phyloP scores from a whole-genome alignment of 257 asterid genomes.

The Petunia secreta region DNA sequence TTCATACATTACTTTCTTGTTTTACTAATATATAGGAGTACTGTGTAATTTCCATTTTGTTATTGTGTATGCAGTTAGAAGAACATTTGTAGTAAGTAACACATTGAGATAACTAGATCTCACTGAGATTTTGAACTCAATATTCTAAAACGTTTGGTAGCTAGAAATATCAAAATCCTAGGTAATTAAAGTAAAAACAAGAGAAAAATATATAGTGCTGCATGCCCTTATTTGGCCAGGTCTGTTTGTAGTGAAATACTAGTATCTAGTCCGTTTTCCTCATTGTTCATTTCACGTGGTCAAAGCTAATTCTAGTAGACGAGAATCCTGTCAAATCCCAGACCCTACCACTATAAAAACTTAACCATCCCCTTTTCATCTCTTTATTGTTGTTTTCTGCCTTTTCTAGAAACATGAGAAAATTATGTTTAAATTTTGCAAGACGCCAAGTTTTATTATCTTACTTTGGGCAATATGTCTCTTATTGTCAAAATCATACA shows the following conservation, averaged over 20 bases:
- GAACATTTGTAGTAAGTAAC: too few relatives aligned
- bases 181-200: too few relatives aligned
- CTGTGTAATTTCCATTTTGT: too few relatives aligned
- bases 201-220: background rate
- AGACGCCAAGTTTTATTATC: background rate
- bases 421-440: background rate
- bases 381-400: background rate
- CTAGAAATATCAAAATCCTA: too few relatives aligned
- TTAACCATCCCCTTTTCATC: background rate
- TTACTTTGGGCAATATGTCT: background rate
- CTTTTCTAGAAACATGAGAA: background rate
- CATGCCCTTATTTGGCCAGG: slow-evolving; percentile 1
- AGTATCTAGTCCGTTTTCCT: background rate
- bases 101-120: too few relatives aligned
- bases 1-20: background rate
- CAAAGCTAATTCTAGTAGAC: background rate
- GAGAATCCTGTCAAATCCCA: background rate
- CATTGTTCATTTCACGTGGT: background rate
- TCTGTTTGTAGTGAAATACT: background rate
- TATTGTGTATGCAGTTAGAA: too few relatives aligned
- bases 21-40: too few relatives aligned
- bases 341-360: background rate
- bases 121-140: too few relatives aligned
- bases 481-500: too few relatives aligned
- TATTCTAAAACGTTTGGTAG: too few relatives aligned